phyloP scores from a whole-genome alignment of 164 flowering plant species.

The Chimonanthus praecox region DNA sequence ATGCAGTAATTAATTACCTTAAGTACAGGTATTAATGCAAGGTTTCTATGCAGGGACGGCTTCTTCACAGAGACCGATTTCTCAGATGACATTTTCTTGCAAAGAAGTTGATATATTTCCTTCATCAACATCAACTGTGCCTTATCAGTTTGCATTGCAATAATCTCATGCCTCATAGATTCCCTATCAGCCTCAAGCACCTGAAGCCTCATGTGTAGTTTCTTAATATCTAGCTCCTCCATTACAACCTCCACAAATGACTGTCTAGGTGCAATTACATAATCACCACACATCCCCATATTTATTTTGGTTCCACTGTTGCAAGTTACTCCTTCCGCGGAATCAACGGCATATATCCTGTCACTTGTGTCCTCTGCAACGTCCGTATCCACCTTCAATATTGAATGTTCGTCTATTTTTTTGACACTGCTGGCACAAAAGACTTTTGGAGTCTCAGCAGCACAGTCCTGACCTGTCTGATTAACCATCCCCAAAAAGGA shows the following conservation, averaged over 20 bases:
- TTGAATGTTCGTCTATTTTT: no score
- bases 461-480: constrained; percentile 42
- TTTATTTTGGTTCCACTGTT: constrained; percentile 41
- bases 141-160: constrained; percentile 90
- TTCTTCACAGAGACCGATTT: constrained; percentile 45
- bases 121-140: constrained; percentile 72
- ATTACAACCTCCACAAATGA: constrained; percentile 34
- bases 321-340: constrained; percentile 39
- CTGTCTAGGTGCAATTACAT: constrained; percentile 42
- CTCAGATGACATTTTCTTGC: constrained; percentile 61
- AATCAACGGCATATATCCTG: constrained; percentile 82
- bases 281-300: constrained; percentile 39
- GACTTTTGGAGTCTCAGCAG: not conserved
- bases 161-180: constrained; percentile 84
- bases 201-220: constrained; percentile 81
- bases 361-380: constrained; percentile 73
- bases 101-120: constrained; percentile 88
- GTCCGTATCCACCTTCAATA: constrained; percentile 44
- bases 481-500: constrained; percentile 24
- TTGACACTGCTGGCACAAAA: no score
- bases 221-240: constrained; percentile 69
- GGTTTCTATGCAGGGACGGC: constrained; percentile 36
- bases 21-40: constrained; percentile 46
- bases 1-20: constrained; percentile 40
- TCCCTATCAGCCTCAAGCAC: constrained; percentile 97